A percentile compares a stretch with the other conserved stretches of the same genome.
Conservation (phyloP, 352 stramenopile genomes). For the Phytopythium aichiense region DNA sequence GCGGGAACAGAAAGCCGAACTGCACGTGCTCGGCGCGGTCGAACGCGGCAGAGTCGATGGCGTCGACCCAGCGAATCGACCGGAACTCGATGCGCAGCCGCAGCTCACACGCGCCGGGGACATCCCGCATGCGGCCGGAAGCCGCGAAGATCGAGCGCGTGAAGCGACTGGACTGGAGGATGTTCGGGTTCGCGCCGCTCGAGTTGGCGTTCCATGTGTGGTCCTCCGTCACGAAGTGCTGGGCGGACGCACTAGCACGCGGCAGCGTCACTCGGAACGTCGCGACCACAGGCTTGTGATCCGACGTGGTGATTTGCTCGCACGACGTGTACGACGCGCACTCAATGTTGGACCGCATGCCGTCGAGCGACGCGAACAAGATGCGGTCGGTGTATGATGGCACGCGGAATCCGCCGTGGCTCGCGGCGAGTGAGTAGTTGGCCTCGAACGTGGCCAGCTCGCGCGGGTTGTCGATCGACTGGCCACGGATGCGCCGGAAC, state of each 20-base stretch:
- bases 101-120: constrained; percentile 52
- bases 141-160: constrained; percentile 8
- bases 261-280: constrained; percentile 49
- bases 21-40: constrained; percentile 64
- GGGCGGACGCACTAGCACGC: not conserved
- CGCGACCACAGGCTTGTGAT: constrained; percentile 81
- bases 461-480: constrained; percentile 27
- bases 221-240: constrained; percentile 19
- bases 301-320: constrained; percentile 64
- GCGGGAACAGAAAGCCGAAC: constrained; percentile 69
- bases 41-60: constrained; percentile 51
- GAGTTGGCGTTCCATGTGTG: constrained; percentile 39
- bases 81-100: constrained; percentile 63
- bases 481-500: constrained; percentile 65
- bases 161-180: constrained; percentile 22
- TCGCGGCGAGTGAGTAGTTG: constrained; percentile 67
- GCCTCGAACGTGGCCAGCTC: constrained; percentile 28
- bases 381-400: constrained; percentile 90
- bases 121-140: constrained; percentile 57
- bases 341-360: constrained; percentile 42
- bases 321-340: constrained; percentile 78
- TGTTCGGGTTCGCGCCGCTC: constrained; percentile 34
- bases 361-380: constrained; percentile 72
- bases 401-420: constrained; percentile 60
- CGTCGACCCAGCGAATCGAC: constrained; percentile 68